Conservation (phyloP, 2,329 filamentous ascomycete genomes). For the Zalaria sp. region DNA sequence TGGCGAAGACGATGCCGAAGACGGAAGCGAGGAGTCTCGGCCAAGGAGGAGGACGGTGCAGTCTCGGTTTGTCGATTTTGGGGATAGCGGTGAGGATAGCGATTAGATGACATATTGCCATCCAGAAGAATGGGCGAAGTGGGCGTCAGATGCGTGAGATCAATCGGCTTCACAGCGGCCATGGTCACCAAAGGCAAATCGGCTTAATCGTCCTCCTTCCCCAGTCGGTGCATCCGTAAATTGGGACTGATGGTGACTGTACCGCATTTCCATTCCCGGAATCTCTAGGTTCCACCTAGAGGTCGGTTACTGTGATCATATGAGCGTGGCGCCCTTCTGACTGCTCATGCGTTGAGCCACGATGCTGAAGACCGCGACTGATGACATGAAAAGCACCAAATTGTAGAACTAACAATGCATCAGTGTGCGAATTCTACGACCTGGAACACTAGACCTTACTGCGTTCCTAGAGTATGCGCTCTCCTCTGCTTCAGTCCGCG, state of each 20-base stretch:
- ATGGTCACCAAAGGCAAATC: too few species aligned
- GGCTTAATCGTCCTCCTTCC: too few species aligned
- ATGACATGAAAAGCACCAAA: slow-evolving; percentile 89
- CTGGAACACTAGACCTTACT: slow-evolving; percentile 37
- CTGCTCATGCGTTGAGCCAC: slow-evolving; percentile 71
- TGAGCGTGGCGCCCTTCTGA: slow-evolving; percentile 2
- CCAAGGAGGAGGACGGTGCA: slow-evolving; percentile 8
- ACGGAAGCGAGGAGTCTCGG: slow-evolving; percentile 6
- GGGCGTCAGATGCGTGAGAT: neutral
- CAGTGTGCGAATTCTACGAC: too few species aligned
- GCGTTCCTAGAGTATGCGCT: slow-evolving; percentile 87
- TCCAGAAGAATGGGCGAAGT: neutral
- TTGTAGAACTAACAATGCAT: slow-evolving; percentile 70
- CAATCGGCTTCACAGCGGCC: too few species aligned
- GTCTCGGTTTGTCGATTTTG: slow-evolving; percentile 21
- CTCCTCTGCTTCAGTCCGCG: slow-evolving; percentile 83
- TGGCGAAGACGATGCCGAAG: slow-evolving; percentile 12
- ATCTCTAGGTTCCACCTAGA: too few species aligned
- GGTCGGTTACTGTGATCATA: neutral
- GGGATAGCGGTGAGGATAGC: slow-evolving; percentile 19
- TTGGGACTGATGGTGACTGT: too few species aligned
- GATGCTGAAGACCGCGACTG: slow-evolving; percentile 85
- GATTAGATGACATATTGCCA: slow-evolving; percentile 2
- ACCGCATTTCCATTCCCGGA: too few species aligned
- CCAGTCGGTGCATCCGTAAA: too few species aligned